Conservation (phyloP, 257 asterid genomes). For the Verbascum thapsus region DNA sequence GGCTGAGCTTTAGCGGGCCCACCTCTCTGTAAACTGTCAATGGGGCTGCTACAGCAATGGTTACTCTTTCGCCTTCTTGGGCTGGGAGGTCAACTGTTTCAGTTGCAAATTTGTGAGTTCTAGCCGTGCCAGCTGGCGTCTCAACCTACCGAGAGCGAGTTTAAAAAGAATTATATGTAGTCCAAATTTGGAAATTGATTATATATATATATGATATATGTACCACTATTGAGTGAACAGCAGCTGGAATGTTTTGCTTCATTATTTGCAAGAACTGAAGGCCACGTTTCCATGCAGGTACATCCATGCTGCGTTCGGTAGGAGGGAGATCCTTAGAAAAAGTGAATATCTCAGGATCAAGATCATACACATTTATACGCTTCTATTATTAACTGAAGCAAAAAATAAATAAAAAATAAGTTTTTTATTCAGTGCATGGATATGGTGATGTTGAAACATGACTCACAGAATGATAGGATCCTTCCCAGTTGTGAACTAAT, state of each 20-base stretch:
- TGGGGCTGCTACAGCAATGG: constrained; percentile 89
- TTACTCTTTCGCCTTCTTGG: constrained; percentile 92
- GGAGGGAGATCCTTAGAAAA: constrained; percentile 99
- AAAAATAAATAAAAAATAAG: constrained; percentile 20
- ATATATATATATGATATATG: constrained; percentile 11
- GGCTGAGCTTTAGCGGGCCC: constrained; percentile 82
- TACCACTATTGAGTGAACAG: constrained; percentile 94
- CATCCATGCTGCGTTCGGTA: constrained; percentile 99
- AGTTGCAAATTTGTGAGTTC: constrained; percentile 95
- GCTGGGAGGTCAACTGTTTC: constrained; percentile 96
- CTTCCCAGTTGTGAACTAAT: constrained; percentile 19
- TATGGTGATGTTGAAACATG: constrained; percentile 28
- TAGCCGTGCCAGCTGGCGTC: constrained; percentile 85
- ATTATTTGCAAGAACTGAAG: constrained; percentile 66
- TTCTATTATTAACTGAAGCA: constrained; percentile 37
- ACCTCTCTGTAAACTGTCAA: constrained; percentile 59
- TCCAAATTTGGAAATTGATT: constrained; percentile 7
- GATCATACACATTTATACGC: constrained; percentile 42
- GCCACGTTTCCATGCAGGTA: constrained; percentile 93
- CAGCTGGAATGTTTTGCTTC: constrained; percentile 85
- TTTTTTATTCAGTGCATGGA: constrained; percentile 17
- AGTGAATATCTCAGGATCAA: constrained; percentile 88
- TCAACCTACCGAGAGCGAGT: constrained; percentile 60
- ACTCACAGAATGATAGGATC: neutral
- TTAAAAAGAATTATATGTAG: constrained; percentile 20